Evolutionary conservation across 768 basidiomycete genomes (phyloP), one percentile per base, ranked within the genome.

Genomic region (Trametes villosa): DNA sequence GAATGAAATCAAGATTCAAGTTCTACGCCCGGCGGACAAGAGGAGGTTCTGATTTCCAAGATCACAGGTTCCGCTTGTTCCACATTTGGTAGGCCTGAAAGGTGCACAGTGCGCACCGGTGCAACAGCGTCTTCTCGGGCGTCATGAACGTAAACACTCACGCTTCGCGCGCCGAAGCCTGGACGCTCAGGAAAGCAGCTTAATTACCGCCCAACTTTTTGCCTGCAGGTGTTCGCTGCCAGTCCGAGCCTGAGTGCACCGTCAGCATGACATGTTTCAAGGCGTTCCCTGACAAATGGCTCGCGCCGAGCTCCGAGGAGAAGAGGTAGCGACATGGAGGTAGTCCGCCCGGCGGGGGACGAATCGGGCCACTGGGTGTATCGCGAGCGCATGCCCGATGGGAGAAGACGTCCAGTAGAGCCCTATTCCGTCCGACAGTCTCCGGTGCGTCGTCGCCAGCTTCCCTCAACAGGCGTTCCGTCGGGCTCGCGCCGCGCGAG

Each of bases 41-140:
- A 22, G 7, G 1, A 45, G 30, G 20, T 18, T 36, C 52, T 54
- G 55, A 40, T 29, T 40, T 57, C 46, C 55, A 48, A 48, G 46
- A 57, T 48, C 26, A 30, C 13, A 20, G 9, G 36, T 20, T 57
- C 47, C 56, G 47, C 46, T 57, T 57, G 47, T 57, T 30, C 56
- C 47, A 29, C 34, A 57, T 50, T 15, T 18, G 56, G 56, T 18
- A 49, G 38, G n/a, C n/a, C 27, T 31, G 30, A 38, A 20, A 57
- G 56, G 17, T 20, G 27, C 38, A 8, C 15, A 38, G 36, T 31
- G 36, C 38, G 56, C n/a, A 20, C n/a, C n/a, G n/a, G n/a, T n/a
- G n/a, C n/a, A n/a, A n/a, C n/a, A 15, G 31, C 4, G 13, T 4
- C 47, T 57, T 57, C 56, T 15, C 30, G 38, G 47, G 56, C 56